Percentiles rank a stretch among this genome's conserved stretches.
Conservation (phyloP, 2,329 filamentous ascomycete species). For the Penicillium sp. region DNA sequence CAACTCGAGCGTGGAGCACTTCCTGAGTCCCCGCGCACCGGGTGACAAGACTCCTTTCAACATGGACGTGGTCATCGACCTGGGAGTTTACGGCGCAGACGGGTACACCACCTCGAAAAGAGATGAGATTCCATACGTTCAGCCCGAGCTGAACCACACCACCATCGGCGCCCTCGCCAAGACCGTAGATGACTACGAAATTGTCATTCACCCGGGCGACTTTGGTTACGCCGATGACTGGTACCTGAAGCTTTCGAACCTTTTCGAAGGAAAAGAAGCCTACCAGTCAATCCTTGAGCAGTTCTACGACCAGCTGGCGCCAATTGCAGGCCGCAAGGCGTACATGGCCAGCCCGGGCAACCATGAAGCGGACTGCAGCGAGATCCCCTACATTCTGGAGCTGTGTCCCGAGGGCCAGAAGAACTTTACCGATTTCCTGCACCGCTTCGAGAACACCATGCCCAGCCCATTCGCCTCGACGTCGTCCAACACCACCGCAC, state of each 20-base stretch:
- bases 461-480: slow-evolving; percentile 52
- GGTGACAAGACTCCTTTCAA: slow-evolving; percentile 57
- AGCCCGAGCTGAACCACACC: slow-evolving; percentile 57
- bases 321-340: slow-evolving; percentile 53
- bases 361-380: slow-evolving; percentile 56
- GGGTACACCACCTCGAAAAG: slow-evolving; percentile 54
- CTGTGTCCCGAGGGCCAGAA: slow-evolving; percentile 49
- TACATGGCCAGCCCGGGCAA: slow-evolving; percentile 61
- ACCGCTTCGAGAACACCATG: slow-evolving; percentile 55
- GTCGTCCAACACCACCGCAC: slow-evolving; percentile 45
- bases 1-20: slow-evolving; percentile 55
- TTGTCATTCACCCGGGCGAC: slow-evolving; percentile 46
- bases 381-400: slow-evolving; percentile 24
- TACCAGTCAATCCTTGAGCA: slow-evolving; percentile 58
- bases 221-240: slow-evolving; percentile 61
- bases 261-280: slow-evolving; percentile 50
- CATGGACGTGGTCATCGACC: slow-evolving; percentile 54
- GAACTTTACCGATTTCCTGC: slow-evolving; percentile 62
- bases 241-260: slow-evolving; percentile 48
- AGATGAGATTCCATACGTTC: slow-evolving; percentile 49
- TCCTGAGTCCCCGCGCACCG: slow-evolving; percentile 53
- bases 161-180: slow-evolving; percentile 56
- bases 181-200: slow-evolving; percentile 56
- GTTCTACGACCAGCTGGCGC: slow-evolving; percentile 57
- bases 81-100: slow-evolving; percentile 55